These are phyloP conservation scores for Podospora pseudocomata DNA, from an alignment of 495 filamentous ascomycete genomes.

Conservation along the genomic window DNA sequence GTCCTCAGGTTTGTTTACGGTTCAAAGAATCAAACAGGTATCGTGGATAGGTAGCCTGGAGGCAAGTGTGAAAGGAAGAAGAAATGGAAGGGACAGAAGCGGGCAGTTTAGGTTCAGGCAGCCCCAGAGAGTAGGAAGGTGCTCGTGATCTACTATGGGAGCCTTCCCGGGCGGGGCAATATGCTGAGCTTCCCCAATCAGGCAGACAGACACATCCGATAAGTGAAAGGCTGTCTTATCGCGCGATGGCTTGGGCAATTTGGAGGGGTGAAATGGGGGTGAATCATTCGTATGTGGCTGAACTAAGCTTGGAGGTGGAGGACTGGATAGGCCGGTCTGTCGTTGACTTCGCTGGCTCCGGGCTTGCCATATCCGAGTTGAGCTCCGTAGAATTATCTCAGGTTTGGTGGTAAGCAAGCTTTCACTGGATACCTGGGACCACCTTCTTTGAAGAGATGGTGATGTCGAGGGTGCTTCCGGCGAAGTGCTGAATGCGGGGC, in stretches of 20 bases:
- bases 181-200: background rate
- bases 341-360: background rate
- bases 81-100: background rate
- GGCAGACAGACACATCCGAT: background rate
- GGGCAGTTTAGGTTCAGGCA: background rate
- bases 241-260: background rate
- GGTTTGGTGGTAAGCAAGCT: too few species aligned
- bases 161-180: conserved; percentile 8
- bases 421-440: background rate
- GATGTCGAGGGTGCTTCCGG: background rate
- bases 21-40: background rate
- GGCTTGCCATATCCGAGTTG: background rate
- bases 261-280: background rate
- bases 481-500: background rate
- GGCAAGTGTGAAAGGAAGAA: background rate
- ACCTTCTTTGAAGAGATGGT: background rate
- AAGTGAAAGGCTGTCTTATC: background rate
- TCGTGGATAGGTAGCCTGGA: background rate
- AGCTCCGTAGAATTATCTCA: background rate
- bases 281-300: background rate
- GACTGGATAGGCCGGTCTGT: background rate
- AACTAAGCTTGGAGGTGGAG: background rate
- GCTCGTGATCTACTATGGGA: background rate
- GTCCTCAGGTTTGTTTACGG: background rate
- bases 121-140: conserved; percentile 7